Percentiles rank a stretch among this genome's conserved stretches.
Conservation (phyloP, 1,139 yeast genomes). For the Blastobotrys capitulatus region DNA sequence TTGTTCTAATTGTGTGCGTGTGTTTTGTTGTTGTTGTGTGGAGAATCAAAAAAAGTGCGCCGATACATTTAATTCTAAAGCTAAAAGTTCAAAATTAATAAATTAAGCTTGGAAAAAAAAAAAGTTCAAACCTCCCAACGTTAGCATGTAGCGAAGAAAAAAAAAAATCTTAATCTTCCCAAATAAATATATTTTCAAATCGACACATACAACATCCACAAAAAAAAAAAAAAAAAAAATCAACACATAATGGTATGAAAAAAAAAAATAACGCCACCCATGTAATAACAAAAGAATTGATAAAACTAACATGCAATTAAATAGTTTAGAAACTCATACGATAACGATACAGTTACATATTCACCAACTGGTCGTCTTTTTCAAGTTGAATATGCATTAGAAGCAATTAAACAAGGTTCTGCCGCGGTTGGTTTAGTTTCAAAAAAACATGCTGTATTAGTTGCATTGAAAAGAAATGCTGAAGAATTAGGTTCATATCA, state of each 20-base stretch:
- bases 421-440: slow-evolving; percentile 95
- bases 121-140: no score
- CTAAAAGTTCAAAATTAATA: no score
- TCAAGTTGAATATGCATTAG: slow-evolving; percentile 93
- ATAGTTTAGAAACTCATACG: slow-evolving; percentile 94
- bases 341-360: slow-evolving; percentile 95
- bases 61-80: no score
- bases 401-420: slow-evolving; percentile 96
- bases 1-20: no score
- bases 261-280: slow-evolving; percentile 2
- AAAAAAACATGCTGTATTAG: slow-evolving; percentile 80
- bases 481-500: slow-evolving; percentile 97
- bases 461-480: slow-evolving; percentile 91
- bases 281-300: not conserved
- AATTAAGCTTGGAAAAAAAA: not conserved
- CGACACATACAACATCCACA: not conserved
- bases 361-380: slow-evolving; percentile 96
- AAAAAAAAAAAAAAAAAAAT: no score
- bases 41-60: no score
- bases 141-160: not conserved
- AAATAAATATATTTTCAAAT: slow-evolving; percentile 1
- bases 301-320: no score
- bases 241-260: slow-evolving; percentile 6
- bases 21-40: no score
- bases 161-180: not conserved